These are phyloP conservation scores for Chaetomium sp. DNA, from an alignment of 2,329 filamentous ascomycete species.

Conservation along the genomic window DNA sequence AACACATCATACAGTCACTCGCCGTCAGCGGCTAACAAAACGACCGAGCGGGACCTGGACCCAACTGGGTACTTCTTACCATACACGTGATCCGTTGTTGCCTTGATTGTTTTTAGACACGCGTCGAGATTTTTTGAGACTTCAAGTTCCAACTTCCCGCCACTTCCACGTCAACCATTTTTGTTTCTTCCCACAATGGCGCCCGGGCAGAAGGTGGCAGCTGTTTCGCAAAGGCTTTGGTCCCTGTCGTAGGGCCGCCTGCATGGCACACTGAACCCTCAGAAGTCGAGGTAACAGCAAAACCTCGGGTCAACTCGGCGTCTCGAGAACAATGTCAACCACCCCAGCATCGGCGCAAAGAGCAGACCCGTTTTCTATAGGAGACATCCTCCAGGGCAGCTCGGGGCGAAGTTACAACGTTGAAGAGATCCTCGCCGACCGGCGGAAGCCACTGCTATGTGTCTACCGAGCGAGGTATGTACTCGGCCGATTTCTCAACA, in stretches of 20 bases:
- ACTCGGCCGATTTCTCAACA: not conserved
- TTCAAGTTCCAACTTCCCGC: not conserved
- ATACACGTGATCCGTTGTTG: too few species aligned
- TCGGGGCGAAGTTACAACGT: conserved; percentile 2
- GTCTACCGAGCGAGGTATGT: conserved; percentile 23
- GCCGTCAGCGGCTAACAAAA: too few species aligned
- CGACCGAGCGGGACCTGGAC: too few species aligned
- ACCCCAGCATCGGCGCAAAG: not conserved
- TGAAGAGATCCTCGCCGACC: conserved; percentile 2
- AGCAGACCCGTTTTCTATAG: not conserved
- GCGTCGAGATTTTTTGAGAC: too few species aligned
- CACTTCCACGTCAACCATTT: too few species aligned
- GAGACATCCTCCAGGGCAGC: not conserved
- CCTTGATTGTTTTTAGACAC: too few species aligned
- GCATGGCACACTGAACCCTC: not conserved
- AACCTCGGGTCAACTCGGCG: not conserved
- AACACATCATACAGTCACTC: too few species aligned
- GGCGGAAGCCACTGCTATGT: conserved; percentile 9
- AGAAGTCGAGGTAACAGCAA: too few species aligned
- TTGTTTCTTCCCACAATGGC: too few species aligned
- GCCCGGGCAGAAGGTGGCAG: too few species aligned
- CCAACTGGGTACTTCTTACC: too few species aligned
- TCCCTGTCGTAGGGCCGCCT: not conserved
- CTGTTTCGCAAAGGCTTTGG: too few species aligned
- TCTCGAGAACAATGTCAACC: not conserved